Conservation (phyloP, 1,139 yeast species). For the Saccharomyces hybrid region DNA sequence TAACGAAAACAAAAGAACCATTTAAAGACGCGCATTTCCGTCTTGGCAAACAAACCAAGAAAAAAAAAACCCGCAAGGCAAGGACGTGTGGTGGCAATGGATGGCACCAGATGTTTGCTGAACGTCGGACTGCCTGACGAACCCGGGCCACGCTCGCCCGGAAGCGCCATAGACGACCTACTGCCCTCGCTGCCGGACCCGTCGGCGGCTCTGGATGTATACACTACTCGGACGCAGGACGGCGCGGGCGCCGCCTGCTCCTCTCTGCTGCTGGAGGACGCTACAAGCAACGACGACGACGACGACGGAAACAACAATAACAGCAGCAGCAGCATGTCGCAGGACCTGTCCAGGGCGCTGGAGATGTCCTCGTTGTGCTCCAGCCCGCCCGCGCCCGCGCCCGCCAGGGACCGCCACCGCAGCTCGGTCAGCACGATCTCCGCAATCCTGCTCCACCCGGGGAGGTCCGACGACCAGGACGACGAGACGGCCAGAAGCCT, state of each 20-base stretch:
- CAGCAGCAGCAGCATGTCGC: background rate
- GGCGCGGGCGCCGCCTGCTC: background rate
- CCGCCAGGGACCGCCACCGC: background rate
- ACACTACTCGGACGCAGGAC: background rate
- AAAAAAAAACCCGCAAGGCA: background rate
- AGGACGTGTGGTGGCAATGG: background rate
- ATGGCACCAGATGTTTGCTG: background rate
- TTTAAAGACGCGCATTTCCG: background rate
- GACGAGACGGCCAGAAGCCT: background rate
- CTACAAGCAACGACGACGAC: background rate
- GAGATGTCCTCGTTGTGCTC: constrained; percentile 1
- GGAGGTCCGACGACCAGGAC: background rate
- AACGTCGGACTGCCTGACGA: background rate
- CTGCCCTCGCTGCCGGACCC: background rate
- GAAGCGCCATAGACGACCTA: background rate
- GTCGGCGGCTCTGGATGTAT: background rate
- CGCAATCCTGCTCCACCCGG: background rate
- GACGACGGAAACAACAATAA: background rate
- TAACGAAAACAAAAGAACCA: background rate
- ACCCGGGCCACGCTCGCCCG: background rate
- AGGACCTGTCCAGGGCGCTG: constrained; percentile 1
- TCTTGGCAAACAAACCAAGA: background rate
- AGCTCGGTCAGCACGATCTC: background rate
- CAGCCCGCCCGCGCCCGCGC: background rate
- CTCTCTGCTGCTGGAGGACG: background rate